Conservation (phyloP, 169 alveolate species). For the Miamiensis avidus region DNA sequence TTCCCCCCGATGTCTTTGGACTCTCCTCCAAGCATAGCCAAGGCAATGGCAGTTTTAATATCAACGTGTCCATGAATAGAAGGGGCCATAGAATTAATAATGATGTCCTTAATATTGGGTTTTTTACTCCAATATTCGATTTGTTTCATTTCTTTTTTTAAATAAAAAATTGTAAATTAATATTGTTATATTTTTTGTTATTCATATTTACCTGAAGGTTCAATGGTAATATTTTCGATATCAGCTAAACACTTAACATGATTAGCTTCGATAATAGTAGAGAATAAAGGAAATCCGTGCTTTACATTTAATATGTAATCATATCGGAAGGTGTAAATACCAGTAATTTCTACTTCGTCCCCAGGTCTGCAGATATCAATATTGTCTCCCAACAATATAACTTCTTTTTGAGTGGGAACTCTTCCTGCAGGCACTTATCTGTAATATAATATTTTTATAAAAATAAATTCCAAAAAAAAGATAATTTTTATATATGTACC, state of each 20-base stretch:
- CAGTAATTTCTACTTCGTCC: conserved; percentile 98
- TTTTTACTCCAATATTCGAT: conserved; percentile 90
- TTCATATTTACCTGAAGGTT: too few relatives aligned
- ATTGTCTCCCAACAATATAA: conserved; percentile 95
- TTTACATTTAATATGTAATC: conserved; percentile 94
- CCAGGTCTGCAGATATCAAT: conserved; percentile 99
- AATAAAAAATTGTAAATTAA: too few relatives aligned
- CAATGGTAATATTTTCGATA: conserved; percentile 86
- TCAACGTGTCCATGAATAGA: conserved; percentile 97
- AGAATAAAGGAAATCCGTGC: conserved; percentile 97
- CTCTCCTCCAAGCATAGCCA: conserved; percentile 96
- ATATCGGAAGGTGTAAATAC: conserved; percentile 94
- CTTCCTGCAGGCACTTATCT: conserved; percentile 99
- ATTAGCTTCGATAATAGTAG: conserved; percentile 96
- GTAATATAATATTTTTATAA: too few relatives aligned
- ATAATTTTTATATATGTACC: too few relatives aligned
- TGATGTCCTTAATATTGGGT: conserved; percentile 94
- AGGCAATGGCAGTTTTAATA: conserved; percentile 92
- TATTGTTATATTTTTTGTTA: too few relatives aligned
- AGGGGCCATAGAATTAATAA: conserved; percentile 97
- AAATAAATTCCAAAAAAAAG: too few relatives aligned
- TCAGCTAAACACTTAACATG: conserved; percentile 92
- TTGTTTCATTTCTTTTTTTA: conserved; percentile 90
- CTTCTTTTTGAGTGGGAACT: conserved; percentile 98
- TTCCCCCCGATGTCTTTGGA: conserved; percentile 93